These are phyloP conservation scores for Amphirosellinia nigrospora DNA, from an alignment of 495 filamentous ascomycete species.

Conservation along the genomic window DNA sequence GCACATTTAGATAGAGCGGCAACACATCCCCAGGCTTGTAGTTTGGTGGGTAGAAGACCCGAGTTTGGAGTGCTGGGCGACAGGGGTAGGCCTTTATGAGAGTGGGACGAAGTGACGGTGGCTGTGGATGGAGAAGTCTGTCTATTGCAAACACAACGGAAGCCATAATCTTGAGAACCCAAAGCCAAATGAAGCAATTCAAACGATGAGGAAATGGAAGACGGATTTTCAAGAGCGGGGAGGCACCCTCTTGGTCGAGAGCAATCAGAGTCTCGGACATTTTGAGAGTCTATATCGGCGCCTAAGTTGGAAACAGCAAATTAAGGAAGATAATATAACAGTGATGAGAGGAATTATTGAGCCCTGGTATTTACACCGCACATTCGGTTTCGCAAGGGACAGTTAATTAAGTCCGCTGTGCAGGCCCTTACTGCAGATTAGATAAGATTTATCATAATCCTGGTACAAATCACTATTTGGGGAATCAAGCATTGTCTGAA, in stretches of 20 bases:
- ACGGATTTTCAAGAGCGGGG: constrained; percentile 32
- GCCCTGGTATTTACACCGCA: too few relatives aligned
- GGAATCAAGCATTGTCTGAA: too few relatives aligned
- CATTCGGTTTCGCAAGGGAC: too few relatives aligned
- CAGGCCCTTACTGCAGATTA: too few relatives aligned
- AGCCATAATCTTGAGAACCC: constrained; percentile 33
- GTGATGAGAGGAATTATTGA: too few relatives aligned
- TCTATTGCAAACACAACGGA: constrained; percentile 28
- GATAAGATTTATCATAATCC: too few relatives aligned
- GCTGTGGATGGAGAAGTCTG: constrained; percentile 25
- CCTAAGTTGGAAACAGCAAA: too few relatives aligned
- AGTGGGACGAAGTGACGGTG: constrained; percentile 35
- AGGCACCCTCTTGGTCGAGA: constrained; percentile 18
- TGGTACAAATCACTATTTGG: too few relatives aligned
- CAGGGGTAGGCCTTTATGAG: constrained; percentile 42
- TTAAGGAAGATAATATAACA: too few relatives aligned
- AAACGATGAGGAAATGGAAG: constrained; percentile 32
- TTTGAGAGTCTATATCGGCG: neutral
- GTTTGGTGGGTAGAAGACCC: constrained; percentile 44
- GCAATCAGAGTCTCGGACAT: constrained; percentile 25
- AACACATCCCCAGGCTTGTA: constrained; percentile 37
- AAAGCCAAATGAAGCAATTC: constrained; percentile 36
- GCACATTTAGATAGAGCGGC: constrained; percentile 47
- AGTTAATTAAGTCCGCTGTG: too few relatives aligned
- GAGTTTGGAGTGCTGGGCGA: constrained; percentile 40